phyloP scores from a whole-genome alignment of 2,329 filamentous ascomycete species.

The Nannizziopsis barbatae region DNA sequence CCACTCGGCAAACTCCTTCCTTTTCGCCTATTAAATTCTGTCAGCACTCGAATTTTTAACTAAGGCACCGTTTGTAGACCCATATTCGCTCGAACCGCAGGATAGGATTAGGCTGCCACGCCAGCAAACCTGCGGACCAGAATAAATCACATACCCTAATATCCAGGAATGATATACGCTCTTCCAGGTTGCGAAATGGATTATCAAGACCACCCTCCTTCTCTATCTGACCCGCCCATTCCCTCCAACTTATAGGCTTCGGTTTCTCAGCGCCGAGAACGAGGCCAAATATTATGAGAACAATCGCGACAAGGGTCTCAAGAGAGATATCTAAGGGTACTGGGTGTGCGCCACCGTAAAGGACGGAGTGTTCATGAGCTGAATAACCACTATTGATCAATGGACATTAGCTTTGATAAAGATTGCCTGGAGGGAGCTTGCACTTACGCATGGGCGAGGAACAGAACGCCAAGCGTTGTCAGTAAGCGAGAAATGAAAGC shows the following conservation, averaged over 20 bases:
- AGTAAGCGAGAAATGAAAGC: conserved; percentile 58
- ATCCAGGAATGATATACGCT: conserved; percentile 74
- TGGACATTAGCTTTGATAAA: neutral
- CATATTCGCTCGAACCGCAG: neutral
- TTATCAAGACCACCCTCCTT: conserved; percentile 59
- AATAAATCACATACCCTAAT: conserved; percentile 51
- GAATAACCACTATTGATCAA: conserved; percentile 70
- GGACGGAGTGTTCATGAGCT: conserved; percentile 76
- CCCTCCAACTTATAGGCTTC: conserved; percentile 79
- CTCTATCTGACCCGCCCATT: conserved; percentile 60
- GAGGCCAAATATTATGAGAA: conserved; percentile 72
- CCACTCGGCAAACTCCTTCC: conserved; percentile 70
- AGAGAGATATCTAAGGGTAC: conserved; percentile 78
- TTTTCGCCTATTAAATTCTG: conserved; percentile 40
- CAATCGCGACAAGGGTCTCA: conserved; percentile 69
- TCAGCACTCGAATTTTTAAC: conserved; percentile 10
- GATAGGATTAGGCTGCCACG: neutral
- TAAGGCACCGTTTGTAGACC: neutral
- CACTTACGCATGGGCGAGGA: conserved; percentile 78
- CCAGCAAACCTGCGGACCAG: neutral
- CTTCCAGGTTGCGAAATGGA: conserved; percentile 68
- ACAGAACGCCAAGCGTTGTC: conserved; percentile 61
- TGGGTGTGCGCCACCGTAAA: conserved; percentile 49
- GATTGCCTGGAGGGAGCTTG: neutral
- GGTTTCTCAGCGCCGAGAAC: conserved; percentile 66